These are phyloP conservation scores for Ophiostoma triangulosporum DNA, from an alignment of 2,329 filamentous ascomycete genomes.

Conservation along the genomic window DNA sequence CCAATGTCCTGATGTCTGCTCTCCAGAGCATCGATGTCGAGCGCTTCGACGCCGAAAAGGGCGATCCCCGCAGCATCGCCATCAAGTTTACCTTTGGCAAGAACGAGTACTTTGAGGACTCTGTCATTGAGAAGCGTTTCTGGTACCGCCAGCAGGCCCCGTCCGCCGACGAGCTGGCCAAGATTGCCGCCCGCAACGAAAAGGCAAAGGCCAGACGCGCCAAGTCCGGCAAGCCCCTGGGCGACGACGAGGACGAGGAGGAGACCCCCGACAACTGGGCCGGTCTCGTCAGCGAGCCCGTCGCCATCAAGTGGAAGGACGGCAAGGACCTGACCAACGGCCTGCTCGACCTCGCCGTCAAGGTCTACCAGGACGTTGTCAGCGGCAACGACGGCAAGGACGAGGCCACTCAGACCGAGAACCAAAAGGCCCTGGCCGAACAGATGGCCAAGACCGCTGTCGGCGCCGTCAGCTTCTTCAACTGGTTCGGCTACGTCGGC, in stretches of 20 bases:
- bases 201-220: not conserved
- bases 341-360: slow-evolving; percentile 58
- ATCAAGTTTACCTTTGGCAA: slow-evolving; percentile 66
- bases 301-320: slow-evolving; percentile 77
- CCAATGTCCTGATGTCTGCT: slow-evolving; percentile 52
- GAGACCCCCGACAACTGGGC: slow-evolving; percentile 35
- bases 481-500: slow-evolving; percentile 72
- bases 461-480: slow-evolving; percentile 67
- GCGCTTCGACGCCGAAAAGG: slow-evolving; percentile 62
- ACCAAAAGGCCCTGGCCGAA: slow-evolving; percentile 27
- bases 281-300: slow-evolving; percentile 76
- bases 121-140: slow-evolving; percentile 78
- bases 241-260: not conserved
- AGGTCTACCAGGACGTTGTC: slow-evolving; percentile 49
- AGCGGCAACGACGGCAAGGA: not conserved
- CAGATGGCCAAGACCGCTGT: slow-evolving; percentile 48
- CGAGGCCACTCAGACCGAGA: slow-evolving; percentile 18
- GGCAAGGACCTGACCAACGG: slow-evolving; percentile 75
- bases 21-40: slow-evolving; percentile 59
- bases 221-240: too few species aligned
- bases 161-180: not conserved
- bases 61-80: slow-evolving; percentile 57
- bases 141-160: slow-evolving; percentile 47
- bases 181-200: not conserved
- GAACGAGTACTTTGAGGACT: slow-evolving; percentile 74